phyloP scores from a whole-genome alignment of 202 grass and related monocot species.

The Zoysia matrella region DNA sequence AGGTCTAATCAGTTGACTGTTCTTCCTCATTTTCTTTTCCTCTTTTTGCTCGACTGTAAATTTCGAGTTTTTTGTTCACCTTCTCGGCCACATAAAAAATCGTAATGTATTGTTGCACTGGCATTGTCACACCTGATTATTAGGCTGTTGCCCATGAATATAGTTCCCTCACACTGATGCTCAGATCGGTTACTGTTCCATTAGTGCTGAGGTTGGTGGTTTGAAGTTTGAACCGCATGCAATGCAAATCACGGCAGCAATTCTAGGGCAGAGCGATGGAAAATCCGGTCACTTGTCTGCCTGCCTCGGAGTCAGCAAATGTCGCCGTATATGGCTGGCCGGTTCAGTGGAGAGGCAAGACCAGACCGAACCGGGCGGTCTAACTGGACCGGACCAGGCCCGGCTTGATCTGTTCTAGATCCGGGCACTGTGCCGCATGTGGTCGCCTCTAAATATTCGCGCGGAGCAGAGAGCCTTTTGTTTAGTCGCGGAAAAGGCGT shows the following conservation, averaged over 20 bases:
- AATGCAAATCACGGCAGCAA: conserved; percentile 1
- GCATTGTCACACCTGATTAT: background rate
- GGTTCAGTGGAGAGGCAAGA: background rate
- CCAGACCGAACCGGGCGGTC: background rate
- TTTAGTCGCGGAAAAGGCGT: background rate
- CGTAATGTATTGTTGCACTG: background rate
- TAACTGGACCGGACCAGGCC: background rate
- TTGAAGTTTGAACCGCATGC: background rate
- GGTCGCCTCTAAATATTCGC: conserved; percentile 50
- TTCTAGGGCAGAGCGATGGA: conserved; percentile 41
- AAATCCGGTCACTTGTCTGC: background rate
- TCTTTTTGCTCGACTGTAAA: conserved; percentile 53
- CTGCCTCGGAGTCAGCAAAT: conserved; percentile 50
- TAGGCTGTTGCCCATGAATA: background rate
- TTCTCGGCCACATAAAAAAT: background rate
- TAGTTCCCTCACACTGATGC: background rate
- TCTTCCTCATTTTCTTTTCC: background rate
- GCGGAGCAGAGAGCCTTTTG: background rate
- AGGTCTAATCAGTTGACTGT: conserved; percentile 62
- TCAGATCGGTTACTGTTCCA: conserved; percentile 19
- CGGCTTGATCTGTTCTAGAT: conserved; percentile 46
- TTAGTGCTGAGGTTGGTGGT: background rate
- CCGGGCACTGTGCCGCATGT: conserved; percentile 68
- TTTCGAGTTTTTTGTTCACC: conserved; percentile 44
- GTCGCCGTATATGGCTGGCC: no score